Conservation (phyloP, 257 asterid species). For the Cordia subcordata region DNA sequence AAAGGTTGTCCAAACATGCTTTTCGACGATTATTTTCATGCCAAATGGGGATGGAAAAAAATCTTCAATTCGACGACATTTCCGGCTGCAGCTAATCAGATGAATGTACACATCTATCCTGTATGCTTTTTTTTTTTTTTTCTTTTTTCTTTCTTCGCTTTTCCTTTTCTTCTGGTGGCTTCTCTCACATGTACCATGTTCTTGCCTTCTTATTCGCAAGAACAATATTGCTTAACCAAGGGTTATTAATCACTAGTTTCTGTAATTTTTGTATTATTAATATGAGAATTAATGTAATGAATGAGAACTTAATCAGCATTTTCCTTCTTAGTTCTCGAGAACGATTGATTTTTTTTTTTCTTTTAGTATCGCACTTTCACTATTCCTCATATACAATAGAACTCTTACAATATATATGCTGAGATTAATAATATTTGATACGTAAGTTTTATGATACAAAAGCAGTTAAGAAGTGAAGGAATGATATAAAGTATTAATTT, state of each 20-base stretch:
- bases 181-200: conserved; percentile 4
- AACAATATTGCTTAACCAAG: conserved; percentile 12
- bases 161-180: not conserved
- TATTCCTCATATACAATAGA: too few relatives aligned
- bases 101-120: conserved; percentile 4
- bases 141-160: not conserved
- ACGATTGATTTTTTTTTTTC: not conserved
- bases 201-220: conserved; percentile 16
- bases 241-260: not conserved
- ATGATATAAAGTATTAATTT: too few relatives aligned
- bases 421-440: too few relatives aligned
- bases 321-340: too few relatives aligned
- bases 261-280: not conserved
- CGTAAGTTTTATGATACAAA: too few relatives aligned
- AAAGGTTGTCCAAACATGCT: not conserved
- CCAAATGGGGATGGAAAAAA: not conserved
- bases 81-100: conserved; percentile 36
- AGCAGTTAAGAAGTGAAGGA: too few relatives aligned
- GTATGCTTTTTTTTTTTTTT: not conserved
- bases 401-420: too few relatives aligned
- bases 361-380: too few relatives aligned
- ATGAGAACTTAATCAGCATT: not conserved
- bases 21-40: not conserved
- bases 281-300: not conserved
- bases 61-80: conserved; percentile 65